Base-by-base conservation (phyloP, 306 rosid genomes). In the Herpetospermum pedunculosum region DNA sequence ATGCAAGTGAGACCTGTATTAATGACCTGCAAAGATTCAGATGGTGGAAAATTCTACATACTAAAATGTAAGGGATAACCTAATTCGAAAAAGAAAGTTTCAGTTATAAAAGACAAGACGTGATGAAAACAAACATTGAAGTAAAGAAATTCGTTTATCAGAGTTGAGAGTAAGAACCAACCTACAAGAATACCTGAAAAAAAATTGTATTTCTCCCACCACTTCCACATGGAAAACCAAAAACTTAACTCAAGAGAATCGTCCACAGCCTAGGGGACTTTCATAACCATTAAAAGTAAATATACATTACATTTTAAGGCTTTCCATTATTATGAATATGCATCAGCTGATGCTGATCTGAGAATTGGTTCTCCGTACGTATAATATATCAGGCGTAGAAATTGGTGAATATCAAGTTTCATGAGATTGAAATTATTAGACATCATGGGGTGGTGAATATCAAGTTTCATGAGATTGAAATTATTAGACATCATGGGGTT, bases 1-100 rank as follows among this genome's bases (percentile, higher is more conserved):
- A 70, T 50, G 75, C 40, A 72, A 29, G 49, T 80, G 76, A 80
- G 80, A 77, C 73, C 54, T 59, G 46, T 53, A 59, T 21, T 53
- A 72, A n/a, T 3, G 57, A 76, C 65, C n/a, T 4, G 37, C 26
- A 25, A 32, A 34, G 64, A 72, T 32, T 48, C 47, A 50, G 29
- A 29, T 32, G 75, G 34, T 50, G 4, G 40, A 69, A 68, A 69
- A 26, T 26, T 69, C 19, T 14, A 43, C 55, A 26, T 68, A 43
- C 23, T 69, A 30, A 67, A 64, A 19, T 37, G 35, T 14, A 4
- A 44, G 28, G 26, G 19, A 37, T 19, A 15, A 14, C 64, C 38
- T 32, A 32, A 35, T 7, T 15, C 69, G 13, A 12, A 7, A 40
- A 67, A 4, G 5, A 40, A n/a, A 37, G 47, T 37, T 34, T 21